Base-by-base conservation (phyloP, 176 grass and related monocot genomes). In the Eremochloa ophiuroides region DNA sequence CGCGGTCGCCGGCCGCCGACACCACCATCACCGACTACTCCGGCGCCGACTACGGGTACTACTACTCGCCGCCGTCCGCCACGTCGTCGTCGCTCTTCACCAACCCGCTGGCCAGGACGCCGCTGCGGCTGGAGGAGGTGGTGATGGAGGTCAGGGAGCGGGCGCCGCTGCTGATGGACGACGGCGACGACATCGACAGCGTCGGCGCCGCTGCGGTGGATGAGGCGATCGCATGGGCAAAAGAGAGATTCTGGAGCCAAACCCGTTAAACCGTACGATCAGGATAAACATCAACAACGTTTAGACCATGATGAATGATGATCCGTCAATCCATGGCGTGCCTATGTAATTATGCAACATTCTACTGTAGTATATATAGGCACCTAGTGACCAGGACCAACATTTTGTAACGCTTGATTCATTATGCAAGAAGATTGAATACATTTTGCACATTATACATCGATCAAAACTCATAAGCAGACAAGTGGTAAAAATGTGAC, bases 181-280 rank as follows among this genome's bases (percentile, higher is more conserved):
- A 83, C 73, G 78, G 55, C 29, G 85, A 76, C 43, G 85, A 87
- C 71, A 80, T 91, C 7, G 85, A 88, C 80, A 88, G 76, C 17
- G 88, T 93, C 31, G 90, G 79, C 56, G 80, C 77, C 2, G 88
- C 86, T 0, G 89, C 86, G 0, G 62, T 94, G 7, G 85, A 97
- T 48, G 94, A 97, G 85, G 89, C 94, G 11, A 97, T 97, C 27
- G 89, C 91, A 58, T 97, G 94, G 94, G 94, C 94, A 46, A 97
- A 90, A 71, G 94, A 94, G 60, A 94, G 78, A 41, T 94, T 92
- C 82, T 87, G 85, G 85, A 94, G 77, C 55, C 84, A 91, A 20
- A 62, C 78, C 16, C 16, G 73, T 78, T 80, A 28, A 18, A 23
- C 9, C 4, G 17, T 12, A 80, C 23, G 34, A 26, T n/a, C n/a